Evolutionary conservation across 164 flowering plant genomes (phyloP).

Genomic region (Macadamia tetraphylla): DNA sequence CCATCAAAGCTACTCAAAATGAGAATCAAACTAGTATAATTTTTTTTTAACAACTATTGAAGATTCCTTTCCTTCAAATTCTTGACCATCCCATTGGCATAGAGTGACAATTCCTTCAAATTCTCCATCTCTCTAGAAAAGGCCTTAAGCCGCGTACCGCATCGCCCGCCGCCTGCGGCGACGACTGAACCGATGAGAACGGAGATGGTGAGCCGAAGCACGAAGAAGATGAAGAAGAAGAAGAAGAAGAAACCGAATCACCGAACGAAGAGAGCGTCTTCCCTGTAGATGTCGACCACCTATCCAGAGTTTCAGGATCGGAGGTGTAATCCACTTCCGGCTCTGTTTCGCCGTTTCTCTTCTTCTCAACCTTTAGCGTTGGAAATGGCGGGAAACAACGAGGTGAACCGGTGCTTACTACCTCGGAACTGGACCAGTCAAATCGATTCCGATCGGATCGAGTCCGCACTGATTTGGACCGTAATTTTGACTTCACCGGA

Average conservation of each 20-base stretch:
- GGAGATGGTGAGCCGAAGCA: not conserved
- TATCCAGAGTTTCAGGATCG: slow-evolving; percentile 32
- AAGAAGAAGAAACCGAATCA: slow-evolving; percentile 29
- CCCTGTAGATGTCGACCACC: slow-evolving; percentile 48
- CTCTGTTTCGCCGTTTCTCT: slow-evolving; percentile 12
- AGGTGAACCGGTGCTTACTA: slow-evolving; percentile 12
- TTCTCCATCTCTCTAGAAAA: slow-evolving; percentile 25
- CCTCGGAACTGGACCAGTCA: slow-evolving; percentile 1
- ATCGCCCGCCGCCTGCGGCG: slow-evolving; percentile 34
- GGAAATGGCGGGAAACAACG: slow-evolving; percentile 40
- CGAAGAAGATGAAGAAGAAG: not conserved
- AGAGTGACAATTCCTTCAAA: too few species aligned
- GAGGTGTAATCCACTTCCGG: slow-evolving; percentile 14
- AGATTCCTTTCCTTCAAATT: too few species aligned
- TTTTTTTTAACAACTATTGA: too few species aligned
- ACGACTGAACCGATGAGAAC: slow-evolving; percentile 16
- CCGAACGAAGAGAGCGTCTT: slow-evolving; percentile 32
- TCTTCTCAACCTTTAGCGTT: slow-evolving; percentile 17
- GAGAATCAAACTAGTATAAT: too few species aligned
- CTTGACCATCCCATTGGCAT: too few species aligned
- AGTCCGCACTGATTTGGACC: too few species aligned
- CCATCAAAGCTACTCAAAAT: too few species aligned
- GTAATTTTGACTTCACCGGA: too few species aligned
- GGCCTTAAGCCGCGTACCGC: slow-evolving; percentile 58
- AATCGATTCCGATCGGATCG: too few species aligned